A percentile compares a stretch with the other conserved stretches of the same genome.
phyloP scores from a whole-genome alignment of 306 rosid genomes.

The Rosa chinensis region DNA sequence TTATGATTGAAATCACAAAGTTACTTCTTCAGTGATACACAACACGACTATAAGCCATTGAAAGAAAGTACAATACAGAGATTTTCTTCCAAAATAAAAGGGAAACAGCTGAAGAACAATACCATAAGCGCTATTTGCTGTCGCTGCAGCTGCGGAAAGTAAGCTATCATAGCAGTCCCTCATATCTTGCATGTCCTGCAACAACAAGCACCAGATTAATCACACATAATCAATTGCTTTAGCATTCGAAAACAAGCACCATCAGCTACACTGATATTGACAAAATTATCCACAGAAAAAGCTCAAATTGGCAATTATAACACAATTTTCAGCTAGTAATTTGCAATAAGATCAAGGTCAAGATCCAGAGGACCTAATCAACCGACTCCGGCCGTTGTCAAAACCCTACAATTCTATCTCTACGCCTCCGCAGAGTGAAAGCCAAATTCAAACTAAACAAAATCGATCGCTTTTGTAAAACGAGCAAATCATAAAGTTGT shows the following conservation, averaged over 20 bases:
- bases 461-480: neutral
- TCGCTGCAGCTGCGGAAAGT: slow-evolving; percentile 94
- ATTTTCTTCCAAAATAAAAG: neutral
- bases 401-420: slow-evolving; percentile 29
- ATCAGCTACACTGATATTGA: neutral
- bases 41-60: neutral
- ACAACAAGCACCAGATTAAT: slow-evolving; percentile 15
- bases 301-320: neutral
- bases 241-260: neutral
- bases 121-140: slow-evolving; percentile 93
- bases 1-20: neutral
- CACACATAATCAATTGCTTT: slow-evolving; percentile 2
- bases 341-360: neutral
- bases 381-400: slow-evolving; percentile 1
- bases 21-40: neutral
- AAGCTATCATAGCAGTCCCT: slow-evolving; percentile 89
- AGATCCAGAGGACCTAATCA: slow-evolving; percentile 15
- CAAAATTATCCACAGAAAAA: neutral
- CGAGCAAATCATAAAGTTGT: neutral
- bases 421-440: neutral
- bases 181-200: slow-evolving; percentile 88
- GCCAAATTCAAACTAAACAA: neutral
- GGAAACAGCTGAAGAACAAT: neutral
- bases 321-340: slow-evolving; percentile 4
- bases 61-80: neutral